These are phyloP conservation scores for Podospora fimiseda DNA, from an alignment of 495 filamentous ascomycete genomes.

Conservation along the genomic window DNA sequence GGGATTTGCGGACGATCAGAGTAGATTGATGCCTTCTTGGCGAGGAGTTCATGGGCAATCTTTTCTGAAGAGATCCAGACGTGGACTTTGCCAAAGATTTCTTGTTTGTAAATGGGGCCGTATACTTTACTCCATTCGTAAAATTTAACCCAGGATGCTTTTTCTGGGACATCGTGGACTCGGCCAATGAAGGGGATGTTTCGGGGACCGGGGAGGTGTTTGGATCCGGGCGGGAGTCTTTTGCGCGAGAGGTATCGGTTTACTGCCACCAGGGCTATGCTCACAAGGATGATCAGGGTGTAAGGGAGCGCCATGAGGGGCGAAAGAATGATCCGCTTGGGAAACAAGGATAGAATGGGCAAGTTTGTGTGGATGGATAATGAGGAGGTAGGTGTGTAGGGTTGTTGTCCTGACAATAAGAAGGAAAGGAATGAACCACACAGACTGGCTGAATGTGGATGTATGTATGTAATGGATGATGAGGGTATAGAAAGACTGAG, in stretches of 20 bases:
- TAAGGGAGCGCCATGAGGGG: not conserved
- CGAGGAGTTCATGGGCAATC: conserved; percentile 53
- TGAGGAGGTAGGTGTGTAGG: too few species aligned
- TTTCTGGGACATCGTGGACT: conserved; percentile 50
- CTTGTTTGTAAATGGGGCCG: conserved; percentile 55
- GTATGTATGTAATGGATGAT: too few species aligned
- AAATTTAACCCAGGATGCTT: conserved; percentile 50
- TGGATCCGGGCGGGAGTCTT: conserved; percentile 4
- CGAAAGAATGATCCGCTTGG: not conserved
- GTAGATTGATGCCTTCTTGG: conserved; percentile 53
- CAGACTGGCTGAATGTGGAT: too few species aligned
- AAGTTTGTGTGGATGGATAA: too few species aligned
- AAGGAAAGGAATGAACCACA: too few species aligned
- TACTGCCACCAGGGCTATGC: conserved; percentile 1
- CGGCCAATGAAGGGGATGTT: conserved; percentile 50
- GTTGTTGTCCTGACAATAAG: too few species aligned
- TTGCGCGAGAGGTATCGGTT: conserved; percentile 4
- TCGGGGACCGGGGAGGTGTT: conserved; percentile 16
- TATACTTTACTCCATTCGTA: conserved; percentile 57
- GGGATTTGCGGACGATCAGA: conserved; percentile 54
- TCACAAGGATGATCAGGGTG: not conserved
- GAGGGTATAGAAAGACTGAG: too few species aligned
- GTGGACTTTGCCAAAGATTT: conserved; percentile 50
- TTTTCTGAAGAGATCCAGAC: conserved; percentile 55
- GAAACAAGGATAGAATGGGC: too few species aligned